These are phyloP conservation scores for Rhynchosporium secalis DNA, from an alignment of 2,329 filamentous ascomycete species.

Conservation along the genomic window DNA sequence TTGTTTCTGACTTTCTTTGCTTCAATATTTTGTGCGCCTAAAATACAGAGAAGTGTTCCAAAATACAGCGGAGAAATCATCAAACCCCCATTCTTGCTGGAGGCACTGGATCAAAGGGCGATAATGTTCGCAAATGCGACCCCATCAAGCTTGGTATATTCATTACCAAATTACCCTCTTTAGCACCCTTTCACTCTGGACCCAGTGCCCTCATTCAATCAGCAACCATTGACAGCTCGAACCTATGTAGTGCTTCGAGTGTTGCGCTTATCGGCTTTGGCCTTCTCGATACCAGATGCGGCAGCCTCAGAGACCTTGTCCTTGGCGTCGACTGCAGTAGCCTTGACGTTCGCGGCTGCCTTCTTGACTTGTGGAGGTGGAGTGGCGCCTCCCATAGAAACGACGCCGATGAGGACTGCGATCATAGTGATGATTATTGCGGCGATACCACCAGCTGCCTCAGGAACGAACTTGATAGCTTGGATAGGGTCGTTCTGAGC, in stretches of 20 bases:
- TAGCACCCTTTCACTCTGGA: conserved; percentile 14
- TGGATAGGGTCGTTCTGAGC: conserved; percentile 76
- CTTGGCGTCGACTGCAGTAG: conserved; percentile 74
- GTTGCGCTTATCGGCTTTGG: conserved; percentile 56
- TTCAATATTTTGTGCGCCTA: conserved; percentile 33
- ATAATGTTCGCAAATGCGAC: conserved; percentile 24
- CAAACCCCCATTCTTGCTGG: conserved; percentile 7
- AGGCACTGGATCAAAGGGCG: conserved; percentile 16
- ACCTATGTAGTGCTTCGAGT: conserved; percentile 38
- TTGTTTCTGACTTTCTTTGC: background rate
- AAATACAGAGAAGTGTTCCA: conserved; percentile 29
- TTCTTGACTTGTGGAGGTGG: conserved; percentile 74
- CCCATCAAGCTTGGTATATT: background rate
- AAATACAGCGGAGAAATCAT: conserved; percentile 17
- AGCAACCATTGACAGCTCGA: background rate
- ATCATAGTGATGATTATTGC: conserved; percentile 70
- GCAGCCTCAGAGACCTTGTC: conserved; percentile 66
- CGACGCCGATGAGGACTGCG: conserved; percentile 65
- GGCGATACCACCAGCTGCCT: conserved; percentile 79
- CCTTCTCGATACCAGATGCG: conserved; percentile 65
- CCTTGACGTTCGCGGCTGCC: conserved; percentile 62
- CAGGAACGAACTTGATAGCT: conserved; percentile 86
- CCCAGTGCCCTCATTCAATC: conserved; percentile 3
- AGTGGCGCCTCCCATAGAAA: conserved; percentile 64
- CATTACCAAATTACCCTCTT: conserved; percentile 1